Evolutionary conservation across 2,329 filamentous ascomycete species (phyloP).

Genomic region (Trichophyton benhamiae): DNA sequence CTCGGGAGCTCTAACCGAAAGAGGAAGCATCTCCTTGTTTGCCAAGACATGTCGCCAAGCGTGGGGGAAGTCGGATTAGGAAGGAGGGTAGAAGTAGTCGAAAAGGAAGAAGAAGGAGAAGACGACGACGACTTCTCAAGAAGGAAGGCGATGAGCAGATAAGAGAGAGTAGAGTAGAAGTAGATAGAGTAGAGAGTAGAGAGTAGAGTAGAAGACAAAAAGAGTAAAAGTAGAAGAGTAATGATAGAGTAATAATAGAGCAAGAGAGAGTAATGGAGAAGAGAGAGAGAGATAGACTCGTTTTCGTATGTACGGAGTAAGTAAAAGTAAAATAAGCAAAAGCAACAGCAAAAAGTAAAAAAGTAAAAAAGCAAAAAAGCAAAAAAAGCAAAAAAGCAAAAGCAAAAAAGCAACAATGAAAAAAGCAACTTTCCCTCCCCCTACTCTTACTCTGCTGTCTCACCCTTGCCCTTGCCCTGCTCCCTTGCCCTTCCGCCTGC

Average conservation of each 20-base stretch:
- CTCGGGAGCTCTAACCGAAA: background rate
- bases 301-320: too few relatives aligned
- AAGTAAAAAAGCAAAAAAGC: too few relatives aligned
- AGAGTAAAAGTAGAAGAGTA: background rate
- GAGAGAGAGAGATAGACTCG: background rate
- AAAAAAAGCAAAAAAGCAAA: too few relatives aligned
- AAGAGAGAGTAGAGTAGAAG: background rate
- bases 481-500: too few relatives aligned
- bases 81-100: background rate
- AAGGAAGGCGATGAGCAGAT: background rate
- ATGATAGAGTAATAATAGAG: background rate
- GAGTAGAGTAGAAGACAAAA: background rate
- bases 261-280: background rate
- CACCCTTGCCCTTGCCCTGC: background rate
- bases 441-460: background rate
- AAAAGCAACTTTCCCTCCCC: background rate
- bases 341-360: too few relatives aligned
- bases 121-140: background rate
- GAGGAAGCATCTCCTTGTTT: background rate
- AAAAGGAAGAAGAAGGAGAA: background rate
- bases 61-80: background rate
- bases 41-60: background rate
- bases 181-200: background rate
- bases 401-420: too few relatives aligned
- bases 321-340: too few relatives aligned